A percentile compares a stretch with the other conserved stretches of the same genome.
Conservation (phyloP, 164 flowering plant species). For the Litsea cubeba region DNA sequence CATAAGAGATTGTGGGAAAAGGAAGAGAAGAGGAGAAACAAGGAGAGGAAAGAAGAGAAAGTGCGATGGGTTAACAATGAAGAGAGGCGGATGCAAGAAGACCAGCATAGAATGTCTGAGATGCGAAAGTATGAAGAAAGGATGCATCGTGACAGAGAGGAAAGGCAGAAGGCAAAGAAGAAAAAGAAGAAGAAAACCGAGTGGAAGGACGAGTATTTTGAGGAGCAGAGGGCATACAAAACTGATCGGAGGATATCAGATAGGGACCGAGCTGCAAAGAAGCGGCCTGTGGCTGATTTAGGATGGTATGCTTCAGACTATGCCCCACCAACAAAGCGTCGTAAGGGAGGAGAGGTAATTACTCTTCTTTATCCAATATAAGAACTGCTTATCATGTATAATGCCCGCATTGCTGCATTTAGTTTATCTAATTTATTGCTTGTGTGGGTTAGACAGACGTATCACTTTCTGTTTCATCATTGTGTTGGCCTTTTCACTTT, state of each 20-base stretch:
- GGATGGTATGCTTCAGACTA: constrained; percentile 45
- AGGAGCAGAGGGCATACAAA: constrained; percentile 44
- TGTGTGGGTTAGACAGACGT: neutral
- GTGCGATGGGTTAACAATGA: constrained; percentile 38
- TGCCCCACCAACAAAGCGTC: constrained; percentile 67
- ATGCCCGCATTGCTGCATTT: too few species aligned
- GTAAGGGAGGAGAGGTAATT: constrained; percentile 87
- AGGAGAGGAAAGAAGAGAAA: constrained; percentile 40
- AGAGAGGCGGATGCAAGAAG: constrained; percentile 40
- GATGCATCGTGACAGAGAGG: constrained; percentile 55
- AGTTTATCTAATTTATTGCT: too few species aligned
- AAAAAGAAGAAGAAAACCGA: constrained; percentile 44
- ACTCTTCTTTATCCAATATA: neutral
- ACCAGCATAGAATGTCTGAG: constrained; percentile 50
- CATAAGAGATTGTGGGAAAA: constrained; percentile 56
- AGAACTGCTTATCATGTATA: neutral
- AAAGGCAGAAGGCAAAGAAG: constrained; percentile 52
- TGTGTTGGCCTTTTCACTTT: too few species aligned
- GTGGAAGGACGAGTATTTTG: constrained; percentile 44
- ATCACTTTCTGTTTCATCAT: too few species aligned
- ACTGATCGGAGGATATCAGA: constrained; percentile 54
- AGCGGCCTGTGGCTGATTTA: constrained; percentile 42
- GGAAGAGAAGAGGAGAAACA: constrained; percentile 55
- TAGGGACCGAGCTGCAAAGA: constrained; percentile 52
- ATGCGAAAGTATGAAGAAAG: constrained; percentile 49